Evolutionary conservation across 306 rosid genomes (phyloP).

Genomic region (Trichosanthes truncata): DNA sequence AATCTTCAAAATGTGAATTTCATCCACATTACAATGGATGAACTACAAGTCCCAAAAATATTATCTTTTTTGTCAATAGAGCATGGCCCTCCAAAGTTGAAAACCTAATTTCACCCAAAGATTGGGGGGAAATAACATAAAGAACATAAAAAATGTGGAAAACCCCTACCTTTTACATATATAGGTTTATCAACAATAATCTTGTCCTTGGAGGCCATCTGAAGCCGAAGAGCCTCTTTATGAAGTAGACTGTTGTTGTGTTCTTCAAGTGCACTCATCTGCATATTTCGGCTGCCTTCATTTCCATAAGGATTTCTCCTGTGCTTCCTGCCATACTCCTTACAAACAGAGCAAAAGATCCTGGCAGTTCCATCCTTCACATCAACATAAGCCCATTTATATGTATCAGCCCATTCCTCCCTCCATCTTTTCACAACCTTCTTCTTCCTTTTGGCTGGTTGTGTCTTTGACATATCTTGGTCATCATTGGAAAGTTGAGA

Average conservation of each 20-base stretch:
- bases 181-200: constrained; percentile 73
- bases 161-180: constrained; percentile 64
- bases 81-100: constrained; percentile 2
- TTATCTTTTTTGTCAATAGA: neutral
- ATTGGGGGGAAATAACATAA: neutral
- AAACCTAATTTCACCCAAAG: neutral
- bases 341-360: constrained; percentile 94
- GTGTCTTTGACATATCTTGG: constrained; percentile 69
- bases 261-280: constrained; percentile 98
- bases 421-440: constrained; percentile 99
- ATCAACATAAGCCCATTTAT: constrained; percentile 97
- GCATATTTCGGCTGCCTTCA: constrained; percentile 99
- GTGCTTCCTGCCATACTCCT: constrained; percentile 94
- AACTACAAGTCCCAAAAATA: neutral
- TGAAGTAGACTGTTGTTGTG: constrained; percentile 97
- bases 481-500: constrained; percentile 70
- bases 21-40: neutral
- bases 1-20: neutral
- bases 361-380: constrained; percentile 92
- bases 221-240: constrained; percentile 99
- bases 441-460: constrained; percentile 70
- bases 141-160: neutral
- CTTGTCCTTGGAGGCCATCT: constrained; percentile 92
- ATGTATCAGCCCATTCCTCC: constrained; percentile 99
- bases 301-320: constrained; percentile 96